Evolutionary conservation across 2,329 filamentous ascomycete genomes (phyloP).

Genomic region (Westerdykella aurantiaca): DNA sequence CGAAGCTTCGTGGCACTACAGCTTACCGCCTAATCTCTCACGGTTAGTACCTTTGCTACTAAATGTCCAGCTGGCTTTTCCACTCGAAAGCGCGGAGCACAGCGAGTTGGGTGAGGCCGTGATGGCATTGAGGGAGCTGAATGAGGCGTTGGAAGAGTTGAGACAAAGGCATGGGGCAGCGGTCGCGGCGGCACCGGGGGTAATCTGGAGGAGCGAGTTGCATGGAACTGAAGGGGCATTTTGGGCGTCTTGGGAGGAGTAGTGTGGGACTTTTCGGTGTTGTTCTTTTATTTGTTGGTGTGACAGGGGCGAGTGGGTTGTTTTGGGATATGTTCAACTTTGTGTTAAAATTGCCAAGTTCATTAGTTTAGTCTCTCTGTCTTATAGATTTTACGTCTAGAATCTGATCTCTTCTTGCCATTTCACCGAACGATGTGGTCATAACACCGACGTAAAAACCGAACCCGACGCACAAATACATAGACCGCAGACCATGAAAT

Average conservation of each 20-base stretch:
- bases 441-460: too few relatives aligned
- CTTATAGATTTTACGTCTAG: too few relatives aligned
- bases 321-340: too few relatives aligned
- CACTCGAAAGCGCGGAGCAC: slow-evolving; percentile 18
- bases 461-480: too few relatives aligned
- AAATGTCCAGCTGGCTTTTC: slow-evolving; percentile 14
- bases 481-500: too few relatives aligned
- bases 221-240: slow-evolving; percentile 3
- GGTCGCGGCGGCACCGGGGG: slow-evolving; percentile 20
- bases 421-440: too few relatives aligned
- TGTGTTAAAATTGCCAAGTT: too few relatives aligned
- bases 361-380: too few relatives aligned
- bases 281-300: too few relatives aligned
- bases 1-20: slow-evolving; percentile 29
- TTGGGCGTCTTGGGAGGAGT: slow-evolving; percentile 16
- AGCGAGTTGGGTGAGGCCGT: slow-evolving; percentile 23
- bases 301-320: too few relatives aligned
- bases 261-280: neutral
- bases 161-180: slow-evolving; percentile 16
- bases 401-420: too few relatives aligned
- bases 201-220: slow-evolving; percentile 24
- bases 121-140: slow-evolving; percentile 16
- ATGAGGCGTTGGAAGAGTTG: slow-evolving; percentile 18
- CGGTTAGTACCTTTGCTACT: slow-evolving; percentile 23
- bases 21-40: slow-evolving; percentile 24